Evolutionary conservation across 208 protist species (phyloP).

Genomic region (Trypanosoma theileri): DNA sequence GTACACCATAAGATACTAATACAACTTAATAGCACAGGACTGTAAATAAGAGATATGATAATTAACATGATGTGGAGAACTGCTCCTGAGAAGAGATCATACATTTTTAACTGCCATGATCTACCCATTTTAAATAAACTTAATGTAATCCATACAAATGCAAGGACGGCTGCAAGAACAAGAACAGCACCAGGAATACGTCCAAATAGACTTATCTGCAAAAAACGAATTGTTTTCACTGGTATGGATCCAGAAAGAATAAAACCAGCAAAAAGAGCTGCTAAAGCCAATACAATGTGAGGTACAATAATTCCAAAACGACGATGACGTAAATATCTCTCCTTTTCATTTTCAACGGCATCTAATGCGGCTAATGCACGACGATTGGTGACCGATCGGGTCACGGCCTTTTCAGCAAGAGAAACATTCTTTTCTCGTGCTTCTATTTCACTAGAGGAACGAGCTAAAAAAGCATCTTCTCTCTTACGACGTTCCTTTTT

Average conservation of each 20-base stretch:
- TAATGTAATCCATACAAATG: conserved; percentile 42
- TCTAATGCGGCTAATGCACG: conserved; percentile 45
- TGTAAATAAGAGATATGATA: conserved; percentile 55
- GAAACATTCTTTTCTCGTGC: conserved; percentile 7
- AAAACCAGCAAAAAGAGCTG: conserved; percentile 38
- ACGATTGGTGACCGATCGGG: conserved; percentile 40
- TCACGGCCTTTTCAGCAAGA: conserved; percentile 44
- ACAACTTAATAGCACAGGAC: conserved; percentile 53
- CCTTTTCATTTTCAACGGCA: conserved; percentile 25
- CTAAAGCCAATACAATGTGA: conserved; percentile 30
- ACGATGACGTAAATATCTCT: conserved; percentile 21
- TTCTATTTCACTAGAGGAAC: conserved; percentile 20
- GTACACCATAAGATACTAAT: conserved; percentile 60
- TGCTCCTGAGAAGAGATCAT: conserved; percentile 12
- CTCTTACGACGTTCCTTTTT: conserved; percentile 23
- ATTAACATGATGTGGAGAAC: conserved; percentile 43
- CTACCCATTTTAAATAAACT: conserved; percentile 42
- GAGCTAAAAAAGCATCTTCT: conserved; percentile 26
- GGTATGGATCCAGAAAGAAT: conserved; percentile 34
- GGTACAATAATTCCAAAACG: conserved; percentile 28
- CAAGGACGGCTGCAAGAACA: conserved; percentile 21
- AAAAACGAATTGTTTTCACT: conserved; percentile 21
- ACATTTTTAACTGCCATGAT: conserved; percentile 24
- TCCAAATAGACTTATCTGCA: conserved; percentile 47
- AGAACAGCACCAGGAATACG: conserved; percentile 27